phyloP scores from a whole-genome alignment of 2,329 filamentous ascomycete genomes.

The Alternaria burnsii region DNA sequence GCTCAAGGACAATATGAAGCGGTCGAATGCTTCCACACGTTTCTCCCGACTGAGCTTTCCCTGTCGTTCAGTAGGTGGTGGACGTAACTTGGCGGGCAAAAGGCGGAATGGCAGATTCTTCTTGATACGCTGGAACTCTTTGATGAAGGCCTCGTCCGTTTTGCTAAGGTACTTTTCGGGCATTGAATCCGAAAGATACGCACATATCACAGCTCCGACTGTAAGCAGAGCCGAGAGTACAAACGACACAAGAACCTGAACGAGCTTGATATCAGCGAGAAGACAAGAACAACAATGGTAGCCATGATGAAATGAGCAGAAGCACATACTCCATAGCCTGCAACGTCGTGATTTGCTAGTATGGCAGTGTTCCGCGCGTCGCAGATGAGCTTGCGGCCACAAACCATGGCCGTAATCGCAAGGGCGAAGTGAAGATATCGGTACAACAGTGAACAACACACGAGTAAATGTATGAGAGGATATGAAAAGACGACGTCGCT shows the following conservation, averaged over 20 bases:
- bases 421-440: not conserved
- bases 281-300: not conserved
- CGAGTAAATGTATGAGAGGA: not conserved
- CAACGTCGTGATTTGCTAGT: conserved; percentile 21
- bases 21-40: conserved; percentile 24
- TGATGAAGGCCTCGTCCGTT: conserved; percentile 22
- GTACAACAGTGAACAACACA: too few relatives aligned
- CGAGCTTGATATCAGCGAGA: not conserved
- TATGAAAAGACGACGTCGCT: not conserved
- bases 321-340: conserved; percentile 23
- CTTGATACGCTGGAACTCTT: conserved; percentile 4
- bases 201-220: conserved; percentile 19
- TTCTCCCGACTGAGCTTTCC: conserved; percentile 15
- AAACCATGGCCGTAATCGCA: not conserved
- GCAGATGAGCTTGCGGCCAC: conserved; percentile 13
- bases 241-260: conserved; percentile 23
- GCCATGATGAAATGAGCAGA: not conserved
- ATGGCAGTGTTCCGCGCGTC: conserved; percentile 6
- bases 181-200: conserved; percentile 28
- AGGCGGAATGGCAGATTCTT: not conserved
- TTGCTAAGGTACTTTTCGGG: conserved; percentile 19
- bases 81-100: not conserved
- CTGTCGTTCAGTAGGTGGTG: not conserved
- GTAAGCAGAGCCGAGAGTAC: conserved; percentile 25
- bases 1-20: conserved; percentile 37